Evolutionary conservation across 768 basidiomycete species (phyloP).

Genomic region (Kondoa subrosea): DNA sequence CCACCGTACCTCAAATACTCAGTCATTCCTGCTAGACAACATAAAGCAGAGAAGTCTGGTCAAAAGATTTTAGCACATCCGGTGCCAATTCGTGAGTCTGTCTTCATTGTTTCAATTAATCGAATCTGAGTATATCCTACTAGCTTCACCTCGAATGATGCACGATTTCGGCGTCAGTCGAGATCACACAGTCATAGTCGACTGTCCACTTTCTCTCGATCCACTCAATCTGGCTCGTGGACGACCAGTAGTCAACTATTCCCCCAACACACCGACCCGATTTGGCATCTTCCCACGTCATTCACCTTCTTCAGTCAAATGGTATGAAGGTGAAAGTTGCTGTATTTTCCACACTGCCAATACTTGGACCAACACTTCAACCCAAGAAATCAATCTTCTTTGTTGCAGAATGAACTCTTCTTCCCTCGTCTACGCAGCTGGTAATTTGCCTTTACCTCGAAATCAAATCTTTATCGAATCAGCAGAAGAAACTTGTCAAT

Average conservation of each 20-base stretch:
- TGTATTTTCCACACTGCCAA: slow-evolving; percentile 37
- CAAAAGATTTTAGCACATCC: slow-evolving; percentile 7
- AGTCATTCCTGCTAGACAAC: slow-evolving; percentile 17
- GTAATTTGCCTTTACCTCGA: slow-evolving; percentile 30
- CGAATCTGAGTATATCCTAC: slow-evolving; percentile 15
- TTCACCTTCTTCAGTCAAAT: slow-evolving; percentile 21
- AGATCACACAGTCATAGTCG: slow-evolving; percentile 34
- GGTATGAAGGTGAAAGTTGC: slow-evolving; percentile 31
- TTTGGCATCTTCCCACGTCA: slow-evolving; percentile 34
- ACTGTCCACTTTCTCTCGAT: slow-evolving; percentile 34
- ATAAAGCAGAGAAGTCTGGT: slow-evolving; percentile 4
- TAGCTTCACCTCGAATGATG: neutral
- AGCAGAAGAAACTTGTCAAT: slow-evolving; percentile 28
- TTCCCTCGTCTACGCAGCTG: slow-evolving; percentile 34
- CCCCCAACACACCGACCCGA: slow-evolving; percentile 30
- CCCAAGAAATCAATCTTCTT: slow-evolving; percentile 28
- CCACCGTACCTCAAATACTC: slow-evolving; percentile 28
- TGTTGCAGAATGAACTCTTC: slow-evolving; percentile 33
- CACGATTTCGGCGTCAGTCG: slow-evolving; percentile 14
- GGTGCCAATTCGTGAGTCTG: slow-evolving; percentile 6
- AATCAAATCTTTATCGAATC: slow-evolving; percentile 26
- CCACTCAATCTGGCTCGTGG: slow-evolving; percentile 31
- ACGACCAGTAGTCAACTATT: slow-evolving; percentile 32
- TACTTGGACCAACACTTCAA: slow-evolving; percentile 31
- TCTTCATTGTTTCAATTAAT: slow-evolving; percentile 3